Conservation (phyloP, 148 eudicot species). For the Pharnaceum exiguum region DNA sequence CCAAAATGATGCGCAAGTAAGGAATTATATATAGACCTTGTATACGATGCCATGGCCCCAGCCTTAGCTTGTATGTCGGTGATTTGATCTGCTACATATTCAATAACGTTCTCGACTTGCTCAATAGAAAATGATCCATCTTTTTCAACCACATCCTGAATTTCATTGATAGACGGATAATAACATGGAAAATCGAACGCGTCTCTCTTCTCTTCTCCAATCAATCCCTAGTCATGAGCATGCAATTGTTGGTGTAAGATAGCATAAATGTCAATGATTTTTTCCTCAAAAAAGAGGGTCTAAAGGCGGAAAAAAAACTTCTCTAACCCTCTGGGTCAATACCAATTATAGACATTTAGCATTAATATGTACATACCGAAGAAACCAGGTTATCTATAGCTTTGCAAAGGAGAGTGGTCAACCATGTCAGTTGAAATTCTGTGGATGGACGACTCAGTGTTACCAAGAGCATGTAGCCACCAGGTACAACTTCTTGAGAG, state of each 20-base stretch:
- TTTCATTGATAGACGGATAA: neutral
- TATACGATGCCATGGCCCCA: neutral
- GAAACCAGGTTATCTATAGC: neutral
- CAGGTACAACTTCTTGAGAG: neutral
- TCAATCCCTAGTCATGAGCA: conserved; percentile 7
- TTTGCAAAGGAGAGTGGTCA: neutral
- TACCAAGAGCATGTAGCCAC: conserved; percentile 9
- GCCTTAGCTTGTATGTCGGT: neutral
- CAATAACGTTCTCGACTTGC: neutral
- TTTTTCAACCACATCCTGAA: neutral
- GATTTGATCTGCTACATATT: neutral
- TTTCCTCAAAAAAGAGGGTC: too few species aligned
- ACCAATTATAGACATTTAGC: too few species aligned
- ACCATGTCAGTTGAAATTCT: neutral
- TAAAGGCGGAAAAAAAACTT: too few species aligned
- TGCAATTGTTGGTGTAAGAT: too few species aligned
- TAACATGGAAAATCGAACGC: conserved; percentile 2
- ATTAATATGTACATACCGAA: neutral
- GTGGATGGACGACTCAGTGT: neutral
- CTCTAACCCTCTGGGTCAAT: too few species aligned
- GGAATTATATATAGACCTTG: neutral
- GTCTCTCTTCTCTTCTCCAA: neutral
- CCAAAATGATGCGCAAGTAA: conserved; percentile 13
- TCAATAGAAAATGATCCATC: conserved; percentile 11
- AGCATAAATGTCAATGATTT: too few species aligned